Conservation (phyloP, 1,284 basidiomycete species). For the Malassezia restricta region DNA sequence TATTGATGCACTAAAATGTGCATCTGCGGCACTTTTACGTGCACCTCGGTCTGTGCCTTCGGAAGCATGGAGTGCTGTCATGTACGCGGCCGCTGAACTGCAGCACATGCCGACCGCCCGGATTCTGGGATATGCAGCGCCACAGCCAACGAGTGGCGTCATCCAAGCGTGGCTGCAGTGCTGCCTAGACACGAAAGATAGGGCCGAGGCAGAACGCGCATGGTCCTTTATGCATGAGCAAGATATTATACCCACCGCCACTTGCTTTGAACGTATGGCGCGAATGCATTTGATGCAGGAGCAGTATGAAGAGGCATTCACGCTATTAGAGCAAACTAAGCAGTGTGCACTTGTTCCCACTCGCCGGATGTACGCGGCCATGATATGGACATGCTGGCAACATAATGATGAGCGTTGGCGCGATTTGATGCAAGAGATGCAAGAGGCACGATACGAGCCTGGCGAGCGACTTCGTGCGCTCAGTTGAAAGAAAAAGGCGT, state of each 20-base stretch:
- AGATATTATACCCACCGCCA: constrained; percentile 11
- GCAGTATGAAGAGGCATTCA: constrained; percentile 29
- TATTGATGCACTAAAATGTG: constrained; percentile 6
- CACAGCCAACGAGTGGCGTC: constrained; percentile 17
- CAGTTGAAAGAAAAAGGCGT: constrained; percentile 9
- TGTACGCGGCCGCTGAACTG: constrained; percentile 9
- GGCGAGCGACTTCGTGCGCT: constrained; percentile 3
- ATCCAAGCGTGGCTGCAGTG: constrained; percentile 21
- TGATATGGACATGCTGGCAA: constrained; percentile 25
- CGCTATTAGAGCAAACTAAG: constrained; percentile 28
- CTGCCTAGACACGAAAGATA: constrained; percentile 20
- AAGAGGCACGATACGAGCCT: constrained; percentile 18
- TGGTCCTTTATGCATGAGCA: constrained; percentile 18
- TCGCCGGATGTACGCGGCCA: constrained; percentile 24
- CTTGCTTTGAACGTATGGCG: constrained; percentile 29
- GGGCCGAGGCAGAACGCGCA: constrained; percentile 11
- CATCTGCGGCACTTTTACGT: constrained; percentile 12
- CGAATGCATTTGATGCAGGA: constrained; percentile 22
- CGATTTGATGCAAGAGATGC: constrained; percentile 23
- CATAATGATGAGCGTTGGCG: constrained; percentile 24
- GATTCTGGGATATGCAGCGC: neutral
- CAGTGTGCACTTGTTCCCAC: constrained; percentile 17
- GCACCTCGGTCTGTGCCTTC: neutral
- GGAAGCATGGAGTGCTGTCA: neutral
- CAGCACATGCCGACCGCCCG: neutral